These are phyloP conservation scores for Picea glauca DNA, from an alignment of 75 land plant species.

Conservation along the genomic window DNA sequence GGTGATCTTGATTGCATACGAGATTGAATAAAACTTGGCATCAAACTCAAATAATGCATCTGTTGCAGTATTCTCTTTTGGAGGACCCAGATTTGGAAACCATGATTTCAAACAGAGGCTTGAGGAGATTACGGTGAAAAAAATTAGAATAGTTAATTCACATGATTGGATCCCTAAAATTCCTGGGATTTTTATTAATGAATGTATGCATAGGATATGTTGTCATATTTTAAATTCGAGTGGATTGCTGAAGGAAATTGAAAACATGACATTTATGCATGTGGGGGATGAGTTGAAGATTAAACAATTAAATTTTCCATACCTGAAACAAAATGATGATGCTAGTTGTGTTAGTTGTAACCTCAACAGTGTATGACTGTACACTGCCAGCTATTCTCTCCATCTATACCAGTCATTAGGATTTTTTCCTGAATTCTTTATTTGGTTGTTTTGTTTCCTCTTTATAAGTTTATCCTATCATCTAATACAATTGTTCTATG, in stretches of 20 bases:
- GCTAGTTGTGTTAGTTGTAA: no score
- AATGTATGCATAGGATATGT: background rate
- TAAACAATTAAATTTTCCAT: background rate
- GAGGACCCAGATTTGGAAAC: background rate
- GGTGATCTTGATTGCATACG: constrained; percentile 9
- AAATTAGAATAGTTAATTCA: background rate
- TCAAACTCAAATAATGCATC: background rate
- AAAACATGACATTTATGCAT: constrained; percentile 2
- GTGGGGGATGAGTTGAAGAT: constrained; percentile 9
- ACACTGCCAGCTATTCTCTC: no score
- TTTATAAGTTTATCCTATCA: no score
- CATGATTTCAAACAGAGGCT: background rate
- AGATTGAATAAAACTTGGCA: constrained; percentile 7
- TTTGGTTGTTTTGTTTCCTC: no score
- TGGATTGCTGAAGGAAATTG: background rate
- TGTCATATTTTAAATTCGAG: background rate
- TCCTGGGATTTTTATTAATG: background rate
- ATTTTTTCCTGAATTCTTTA: no score
- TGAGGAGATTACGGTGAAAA: background rate
- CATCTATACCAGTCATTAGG: no score
- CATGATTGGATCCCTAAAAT: background rate
- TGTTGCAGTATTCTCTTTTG: background rate
- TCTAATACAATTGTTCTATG: no score
- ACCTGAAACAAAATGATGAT: background rate
- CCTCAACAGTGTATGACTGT: no score